These are phyloP conservation scores for Periconia sp. DNA, from an alignment of 2,329 filamentous ascomycete genomes.

Conservation along the genomic window DNA sequence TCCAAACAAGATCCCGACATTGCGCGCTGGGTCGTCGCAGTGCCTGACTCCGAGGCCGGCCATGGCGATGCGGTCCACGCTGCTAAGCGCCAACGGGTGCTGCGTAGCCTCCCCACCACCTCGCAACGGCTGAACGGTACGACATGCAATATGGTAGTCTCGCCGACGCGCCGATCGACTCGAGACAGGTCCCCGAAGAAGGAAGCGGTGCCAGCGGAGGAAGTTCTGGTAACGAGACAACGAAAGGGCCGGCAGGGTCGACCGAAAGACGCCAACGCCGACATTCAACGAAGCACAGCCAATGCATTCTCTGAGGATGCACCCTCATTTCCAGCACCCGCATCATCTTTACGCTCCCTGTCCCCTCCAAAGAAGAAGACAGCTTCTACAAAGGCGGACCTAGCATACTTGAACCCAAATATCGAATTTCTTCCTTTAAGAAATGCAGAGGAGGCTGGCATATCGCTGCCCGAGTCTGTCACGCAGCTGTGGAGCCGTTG, in stretches of 20 bases:
- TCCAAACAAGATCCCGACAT: slow-evolving; percentile 5
- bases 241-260: slow-evolving; percentile 6
- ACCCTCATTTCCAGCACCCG: slow-evolving; percentile 5
- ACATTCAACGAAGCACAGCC: slow-evolving; percentile 7
- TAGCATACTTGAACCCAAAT: slow-evolving; percentile 11
- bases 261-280: slow-evolving; percentile 3
- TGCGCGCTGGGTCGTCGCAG: slow-evolving; percentile 6
- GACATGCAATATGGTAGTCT: slow-evolving; percentile 6
- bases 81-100: slow-evolving; percentile 6
- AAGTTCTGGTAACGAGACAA: too few species aligned
- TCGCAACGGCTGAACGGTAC: slow-evolving; percentile 6
- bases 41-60: slow-evolving; percentile 6
- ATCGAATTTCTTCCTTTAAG: slow-evolving; percentile 12
- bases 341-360: too few species aligned
- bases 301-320: slow-evolving; percentile 7
- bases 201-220: too few species aligned
- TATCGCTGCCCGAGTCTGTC: too few species aligned
- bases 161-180: slow-evolving; percentile 7
- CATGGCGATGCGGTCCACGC: slow-evolving; percentile 1
- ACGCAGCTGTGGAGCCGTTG: slow-evolving; percentile 14
- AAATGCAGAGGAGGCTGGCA: slow-evolving; percentile 8
- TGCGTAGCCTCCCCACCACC: slow-evolving; percentile 7
- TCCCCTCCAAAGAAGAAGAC: slow-evolving; percentile 13
- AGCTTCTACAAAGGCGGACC: slow-evolving; percentile 12
- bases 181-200: too few species aligned